These are phyloP conservation scores for Mycosarcoma mackinlayi DNA, from an alignment of 1,284 basidiomycete species.

Conservation along the genomic window DNA sequence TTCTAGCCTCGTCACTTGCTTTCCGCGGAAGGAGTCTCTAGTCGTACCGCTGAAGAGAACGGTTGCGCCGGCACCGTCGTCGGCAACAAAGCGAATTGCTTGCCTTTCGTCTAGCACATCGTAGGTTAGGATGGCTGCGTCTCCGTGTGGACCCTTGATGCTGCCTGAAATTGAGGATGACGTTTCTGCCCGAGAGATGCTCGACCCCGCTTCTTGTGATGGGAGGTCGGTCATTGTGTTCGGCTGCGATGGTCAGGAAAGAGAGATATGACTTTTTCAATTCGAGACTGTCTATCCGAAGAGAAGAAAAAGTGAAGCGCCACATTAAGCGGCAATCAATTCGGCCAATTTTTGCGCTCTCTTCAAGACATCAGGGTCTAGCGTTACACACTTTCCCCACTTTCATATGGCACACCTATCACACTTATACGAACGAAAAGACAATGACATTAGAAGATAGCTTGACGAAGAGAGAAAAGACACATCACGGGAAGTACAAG, in stretches of 20 bases:
- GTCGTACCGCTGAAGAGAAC: conserved; percentile 81
- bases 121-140: conserved; percentile 51
- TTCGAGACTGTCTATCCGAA: no score
- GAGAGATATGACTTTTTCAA: neutral
- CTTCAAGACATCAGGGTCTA: conserved; percentile 6
- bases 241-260: neutral
- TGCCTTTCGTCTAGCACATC: conserved; percentile 43
- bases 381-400: no score
- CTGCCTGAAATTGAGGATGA: conserved; percentile 17
- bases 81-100: conserved; percentile 35
- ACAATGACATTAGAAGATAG: conserved; percentile 1
- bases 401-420: no score
- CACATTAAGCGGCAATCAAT: conserved; percentile 13
- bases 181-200: conserved; percentile 2
- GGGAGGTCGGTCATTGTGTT: conserved; percentile 5
- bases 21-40: conserved; percentile 76
- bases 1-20: conserved; percentile 78
- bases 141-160: conserved; percentile 18
- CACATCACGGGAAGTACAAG: neutral
- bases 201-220: neutral
- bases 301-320: neutral
- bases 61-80: conserved; percentile 51
- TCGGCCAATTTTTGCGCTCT: conserved; percentile 10
- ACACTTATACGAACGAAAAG: neutral
- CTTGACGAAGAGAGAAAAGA: neutral